phyloP scores from a whole-genome alignment of 2,329 filamentous ascomycete species.

The Colletotrichum ledebouriae region DNA sequence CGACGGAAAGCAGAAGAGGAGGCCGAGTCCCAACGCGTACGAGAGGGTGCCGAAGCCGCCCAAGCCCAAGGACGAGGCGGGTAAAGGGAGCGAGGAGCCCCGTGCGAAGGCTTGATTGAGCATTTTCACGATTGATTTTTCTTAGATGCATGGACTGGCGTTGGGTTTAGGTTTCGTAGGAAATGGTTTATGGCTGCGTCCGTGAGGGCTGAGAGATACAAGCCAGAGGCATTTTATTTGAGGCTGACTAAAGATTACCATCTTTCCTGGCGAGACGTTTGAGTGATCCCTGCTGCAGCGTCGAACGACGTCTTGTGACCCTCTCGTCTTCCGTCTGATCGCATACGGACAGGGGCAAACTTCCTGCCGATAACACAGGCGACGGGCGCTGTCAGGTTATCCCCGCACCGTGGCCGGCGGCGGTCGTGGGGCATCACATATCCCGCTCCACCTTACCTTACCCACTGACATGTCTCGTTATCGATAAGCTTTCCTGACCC shows the following conservation, averaged over 20 bases:
- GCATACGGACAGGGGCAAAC: background rate
- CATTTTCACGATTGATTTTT: background rate
- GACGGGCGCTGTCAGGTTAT: constrained; percentile 13
- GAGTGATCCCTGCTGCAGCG: too few relatives aligned
- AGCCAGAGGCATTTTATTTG: background rate
- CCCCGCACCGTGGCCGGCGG: constrained; percentile 36
- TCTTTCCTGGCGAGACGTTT: background rate
- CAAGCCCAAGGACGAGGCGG: constrained; percentile 52
- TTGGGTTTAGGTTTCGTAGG: constrained; percentile 15
- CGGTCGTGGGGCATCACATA: constrained; percentile 25
- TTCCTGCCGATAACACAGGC: background rate
- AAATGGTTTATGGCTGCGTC: constrained; percentile 3
- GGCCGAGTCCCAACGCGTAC: constrained; percentile 83
- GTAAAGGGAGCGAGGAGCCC: constrained; percentile 42
- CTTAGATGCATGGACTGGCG: constrained; percentile 28
- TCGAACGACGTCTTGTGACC: background rate
- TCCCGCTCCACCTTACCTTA: constrained; percentile 9
- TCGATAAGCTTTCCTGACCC: constrained; percentile 36
- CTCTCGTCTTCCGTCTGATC: background rate
- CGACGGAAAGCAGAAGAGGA: constrained; percentile 57
- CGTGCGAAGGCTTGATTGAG: constrained; percentile 11
- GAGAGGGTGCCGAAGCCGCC: constrained; percentile 74
- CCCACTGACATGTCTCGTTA: constrained; percentile 24
- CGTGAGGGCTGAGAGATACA: constrained; percentile 8
- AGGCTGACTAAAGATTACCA: background rate